Base-by-base conservation (phyloP, 2,329 filamentous ascomycete species). In the Aplosporella prunicola region DNA sequence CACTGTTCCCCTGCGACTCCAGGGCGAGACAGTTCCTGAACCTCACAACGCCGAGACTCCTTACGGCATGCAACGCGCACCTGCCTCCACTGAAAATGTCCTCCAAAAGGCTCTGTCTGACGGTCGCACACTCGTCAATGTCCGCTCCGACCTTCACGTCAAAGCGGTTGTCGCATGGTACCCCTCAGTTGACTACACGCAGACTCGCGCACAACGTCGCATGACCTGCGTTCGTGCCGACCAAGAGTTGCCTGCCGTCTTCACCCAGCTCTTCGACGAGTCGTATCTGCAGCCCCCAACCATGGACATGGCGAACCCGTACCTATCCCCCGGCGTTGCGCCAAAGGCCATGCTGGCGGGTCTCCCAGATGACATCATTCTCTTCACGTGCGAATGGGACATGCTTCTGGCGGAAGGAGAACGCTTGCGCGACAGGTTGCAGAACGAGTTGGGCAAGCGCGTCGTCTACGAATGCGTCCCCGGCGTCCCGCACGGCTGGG, bases 321-420 rank as follows among this genome's bases (percentile, higher is more conserved):
- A 71, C 56, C 69, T 77, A 2, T 72, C 66, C 6, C 76, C 76
- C 0, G 71, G 71, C 20, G 66, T 72, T 8, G 75, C 76, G 2
- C 62, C 70, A 0, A 63, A 68, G 14, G 54, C 64, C 18, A 66
- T 74, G 49, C 63, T 80, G n/a, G 49, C 55, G 18, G 64, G 63
- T 2, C 53, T 80, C 1, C 76, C 76, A 0, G 60, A 70, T n/a
- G 69, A 78, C 41, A 69, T 79, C 31, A 73, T 76, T 40, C 56
- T 79, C 46, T 75, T 72, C 50, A 71, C 74, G 28, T 79, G 76
- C 51, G 76, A 80, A 51, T 79, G 72, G 71, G 76, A 80, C 50
- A 79, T 79, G 75, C 59, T 80, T 10, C 61, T 78, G n/a, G 67
- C 68, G 10, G 76, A 80, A 51, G 76, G 72, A 5, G 62, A 79